Evolutionary conservation across 2,329 filamentous ascomycete genomes (phyloP).

Genomic region (Neoscytalidium dimidiatum): DNA sequence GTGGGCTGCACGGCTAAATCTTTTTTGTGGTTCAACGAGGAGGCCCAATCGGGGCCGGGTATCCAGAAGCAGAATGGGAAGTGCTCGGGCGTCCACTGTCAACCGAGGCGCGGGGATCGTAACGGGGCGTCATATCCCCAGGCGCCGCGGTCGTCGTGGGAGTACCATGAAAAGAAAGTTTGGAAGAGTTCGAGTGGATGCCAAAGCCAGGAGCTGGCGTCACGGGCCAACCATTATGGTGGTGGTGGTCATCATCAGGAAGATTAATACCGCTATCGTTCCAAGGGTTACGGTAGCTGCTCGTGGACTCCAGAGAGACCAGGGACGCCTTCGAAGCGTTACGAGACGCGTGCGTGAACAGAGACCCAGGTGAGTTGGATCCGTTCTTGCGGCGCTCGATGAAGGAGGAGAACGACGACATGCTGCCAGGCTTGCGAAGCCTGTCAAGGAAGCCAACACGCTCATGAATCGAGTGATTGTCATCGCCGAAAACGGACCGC

Average conservation of each 20-base stretch:
- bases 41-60: slow-evolving; percentile 88
- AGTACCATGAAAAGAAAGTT: slow-evolving; percentile 40
- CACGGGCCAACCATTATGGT: slow-evolving; percentile 41
- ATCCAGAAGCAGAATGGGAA: slow-evolving; percentile 97
- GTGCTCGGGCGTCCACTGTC: slow-evolving; percentile 91
- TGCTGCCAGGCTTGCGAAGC: slow-evolving; percentile 90
- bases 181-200: slow-evolving; percentile 18
- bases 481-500: slow-evolving; percentile 79
- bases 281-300: slow-evolving; percentile 96
- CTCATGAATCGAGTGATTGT: slow-evolving; percentile 68
- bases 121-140: slow-evolving; percentile 81
- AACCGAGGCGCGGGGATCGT: slow-evolving; percentile 79
- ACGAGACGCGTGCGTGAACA: slow-evolving; percentile 87
- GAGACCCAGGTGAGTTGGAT: slow-evolving; percentile 71
- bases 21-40: slow-evolving; percentile 69
- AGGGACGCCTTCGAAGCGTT: slow-evolving; percentile 93
- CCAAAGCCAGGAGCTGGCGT: slow-evolving; percentile 31
- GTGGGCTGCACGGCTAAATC: slow-evolving; percentile 22
- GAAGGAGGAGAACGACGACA: slow-evolving; percentile 94
- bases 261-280: slow-evolving; percentile 97
- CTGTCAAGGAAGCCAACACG: slow-evolving; percentile 81
- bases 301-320: slow-evolving; percentile 92
- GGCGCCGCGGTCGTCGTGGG: slow-evolving; percentile 49
- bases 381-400: slow-evolving; percentile 94
- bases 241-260: slow-evolving; percentile 73